Percentiles rank a stretch among this genome's conserved stretches.
Evolutionary conservation across 2,329 filamentous ascomycete species (phyloP).

Genomic region (Emmonsia crescens): DNA sequence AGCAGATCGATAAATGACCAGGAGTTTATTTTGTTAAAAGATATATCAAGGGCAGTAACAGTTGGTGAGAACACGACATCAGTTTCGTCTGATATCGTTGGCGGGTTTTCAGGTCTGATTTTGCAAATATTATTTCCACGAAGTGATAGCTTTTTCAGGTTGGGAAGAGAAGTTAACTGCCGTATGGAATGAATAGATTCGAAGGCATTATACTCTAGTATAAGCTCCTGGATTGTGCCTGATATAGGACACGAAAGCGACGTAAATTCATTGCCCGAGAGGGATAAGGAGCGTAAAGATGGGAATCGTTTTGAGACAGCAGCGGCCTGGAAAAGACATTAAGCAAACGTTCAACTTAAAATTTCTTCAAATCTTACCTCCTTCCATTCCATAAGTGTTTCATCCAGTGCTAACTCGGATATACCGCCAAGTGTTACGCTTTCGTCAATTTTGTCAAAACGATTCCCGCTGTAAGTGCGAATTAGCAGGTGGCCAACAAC

Average conservation of each 20-base stretch:
- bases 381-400: slow-evolving; percentile 56
- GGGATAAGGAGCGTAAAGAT: slow-evolving; percentile 23
- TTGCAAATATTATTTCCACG: slow-evolving; percentile 63
- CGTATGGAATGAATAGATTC: slow-evolving; percentile 29
- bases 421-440: slow-evolving; percentile 40
- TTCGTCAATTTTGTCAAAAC: slow-evolving; percentile 39
- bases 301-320: slow-evolving; percentile 25
- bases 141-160: slow-evolving; percentile 45
- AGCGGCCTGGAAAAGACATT: slow-evolving; percentile 22
- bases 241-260: slow-evolving; percentile 21
- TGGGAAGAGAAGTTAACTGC: slow-evolving; percentile 43
- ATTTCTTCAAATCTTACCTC: slow-evolving; percentile 40
- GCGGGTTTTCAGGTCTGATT: slow-evolving; percentile 18
- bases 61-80: slow-evolving; percentile 42
- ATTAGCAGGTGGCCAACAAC: slow-evolving; percentile 11
- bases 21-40: slow-evolving; percentile 55
- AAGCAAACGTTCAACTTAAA: neutral
- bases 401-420: slow-evolving; percentile 53
- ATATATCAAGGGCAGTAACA: slow-evolving; percentile 59
- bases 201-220: slow-evolving; percentile 40
- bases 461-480: slow-evolving; percentile 54
- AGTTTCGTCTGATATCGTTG: slow-evolving; percentile 18
- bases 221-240: slow-evolving; percentile 33
- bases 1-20: slow-evolving; percentile 70
- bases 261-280: slow-evolving; percentile 29